Evolutionary conservation across 768 basidiomycete genomes (phyloP).

Genomic region (Tephrocybe sp.): DNA sequence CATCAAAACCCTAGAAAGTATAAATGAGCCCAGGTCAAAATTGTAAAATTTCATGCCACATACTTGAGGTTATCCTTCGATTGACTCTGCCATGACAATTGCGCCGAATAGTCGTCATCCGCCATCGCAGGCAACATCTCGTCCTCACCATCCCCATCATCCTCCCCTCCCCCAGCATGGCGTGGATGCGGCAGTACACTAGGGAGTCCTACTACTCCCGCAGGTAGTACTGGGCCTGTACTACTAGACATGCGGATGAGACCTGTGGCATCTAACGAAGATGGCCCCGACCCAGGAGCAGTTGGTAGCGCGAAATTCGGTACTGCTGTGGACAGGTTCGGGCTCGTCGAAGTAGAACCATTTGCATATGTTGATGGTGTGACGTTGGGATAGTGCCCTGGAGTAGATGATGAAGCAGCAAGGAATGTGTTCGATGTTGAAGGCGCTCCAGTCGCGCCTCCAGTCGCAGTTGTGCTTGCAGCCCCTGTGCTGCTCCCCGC

Average conservation of each 20-base stretch:
- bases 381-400: constrained; percentile 9
- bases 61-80: constrained; percentile 88
- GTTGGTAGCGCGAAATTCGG: constrained; percentile 11
- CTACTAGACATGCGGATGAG: constrained; percentile 19
- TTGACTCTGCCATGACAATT: constrained; percentile 81
- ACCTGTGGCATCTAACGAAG: constrained; percentile 19
- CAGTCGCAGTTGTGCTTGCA: neutral
- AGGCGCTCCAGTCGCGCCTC: neutral
- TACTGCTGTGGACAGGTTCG: neutral
- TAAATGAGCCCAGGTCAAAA: neutral
- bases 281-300: constrained; percentile 5
- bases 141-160: constrained; percentile 76
- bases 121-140: constrained; percentile 84
- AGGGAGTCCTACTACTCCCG: constrained; percentile 16
- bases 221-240: constrained; percentile 13
- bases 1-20: constrained; percentile 68
- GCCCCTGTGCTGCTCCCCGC: neutral
- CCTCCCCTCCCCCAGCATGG: constrained; percentile 35
- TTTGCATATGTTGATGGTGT: constrained; percentile 5
- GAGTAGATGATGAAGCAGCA: neutral
- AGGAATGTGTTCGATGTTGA: constrained; percentile 4
- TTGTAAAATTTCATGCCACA: constrained; percentile 1
- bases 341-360: neutral
- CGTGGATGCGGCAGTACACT: constrained; percentile 7
- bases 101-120: constrained; percentile 86